Evolutionary conservation across 75 land plant genomes (phyloP).

Genomic region (Selaginella tamariscina): DNA sequence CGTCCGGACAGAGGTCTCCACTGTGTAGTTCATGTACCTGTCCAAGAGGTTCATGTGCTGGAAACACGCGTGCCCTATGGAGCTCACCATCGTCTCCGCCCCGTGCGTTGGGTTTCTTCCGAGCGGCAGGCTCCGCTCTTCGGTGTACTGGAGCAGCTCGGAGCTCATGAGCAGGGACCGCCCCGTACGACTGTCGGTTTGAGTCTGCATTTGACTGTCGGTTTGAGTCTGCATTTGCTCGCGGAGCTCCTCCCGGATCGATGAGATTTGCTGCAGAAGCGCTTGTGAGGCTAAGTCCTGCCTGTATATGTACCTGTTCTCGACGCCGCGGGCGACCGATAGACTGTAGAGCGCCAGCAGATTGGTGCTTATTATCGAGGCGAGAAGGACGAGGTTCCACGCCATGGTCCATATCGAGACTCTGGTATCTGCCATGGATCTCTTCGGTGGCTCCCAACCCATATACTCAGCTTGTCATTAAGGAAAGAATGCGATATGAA

Average conservation of each 20-base stretch:
- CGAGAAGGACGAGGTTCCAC: conserved; percentile 7
- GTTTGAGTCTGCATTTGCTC: background rate
- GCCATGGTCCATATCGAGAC: conserved; percentile 3
- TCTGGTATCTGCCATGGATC: too few species aligned
- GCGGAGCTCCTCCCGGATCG: background rate
- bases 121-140: background rate
- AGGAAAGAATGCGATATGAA: too few species aligned
- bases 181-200: background rate
- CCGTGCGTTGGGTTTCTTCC: conserved; percentile 11
- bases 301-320: too few species aligned
- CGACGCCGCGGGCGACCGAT: background rate
- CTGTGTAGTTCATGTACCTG: conserved; percentile 11
- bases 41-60: background rate
- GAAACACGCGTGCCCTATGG: conserved; percentile 6
- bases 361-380: conserved; percentile 1
- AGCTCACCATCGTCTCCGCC: background rate
- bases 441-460: too few species aligned
- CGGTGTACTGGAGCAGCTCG: conserved; percentile 1
- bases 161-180: background rate
- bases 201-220: background rate
- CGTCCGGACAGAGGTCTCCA: conserved; percentile 8
- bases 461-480: too few species aligned
- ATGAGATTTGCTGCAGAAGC: background rate
- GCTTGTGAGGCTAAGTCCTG: background rate
- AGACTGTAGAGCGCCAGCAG: conserved; percentile 3